Evolutionary conservation across 2,329 filamentous ascomycete species (phyloP), one percentile per base, ranked within the genome.

Genomic region (Calonectria ilicicola): DNA sequence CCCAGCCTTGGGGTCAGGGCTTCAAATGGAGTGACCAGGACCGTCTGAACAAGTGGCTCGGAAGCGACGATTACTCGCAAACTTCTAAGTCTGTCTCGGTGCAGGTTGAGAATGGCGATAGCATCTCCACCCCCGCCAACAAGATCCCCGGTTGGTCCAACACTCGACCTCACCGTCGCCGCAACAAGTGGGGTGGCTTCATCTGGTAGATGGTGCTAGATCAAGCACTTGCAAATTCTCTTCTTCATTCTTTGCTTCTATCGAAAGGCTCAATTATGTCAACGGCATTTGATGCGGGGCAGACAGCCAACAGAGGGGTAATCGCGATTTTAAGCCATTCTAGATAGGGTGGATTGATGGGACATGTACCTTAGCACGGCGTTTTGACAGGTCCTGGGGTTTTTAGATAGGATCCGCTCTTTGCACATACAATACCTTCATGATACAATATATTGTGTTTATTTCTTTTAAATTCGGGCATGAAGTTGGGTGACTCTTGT

Each of bases 11-110:
- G 66, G 29, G 42, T 51, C 47, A 58, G 27, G 66, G 74, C 40
- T 72, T 53, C 8, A 68, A 27, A 21, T 80, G 73, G 69, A 32
- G 42, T 10, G 80, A 81, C 23, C 70, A 77, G 53, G 67, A 58
- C 44, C 70, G 74, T 26, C 53, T 81, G 38, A 74, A 77, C 72
- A 80, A 80, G 68, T 81, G 80, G 77, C 76, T 81, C 26, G 70
- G 78, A 67, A 80, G 77, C 47, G 72, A 80, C 19, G 78, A 80
- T 46, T 74, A 74, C 68, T 79, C 76, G 69, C 73, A 74, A 74
- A 77, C 75, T 63, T 78, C 76, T 67, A 80, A 78, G 79, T 72
- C 73, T 74, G 77, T 75, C 40, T 75, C 78, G 26, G 60, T 72
- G 23, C 70, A 80, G 29, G 62, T 80, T 21, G 74, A 78, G 19